A percentile compares a stretch with the other conserved stretches of the same genome.
Conservation (phyloP, 306 rosid species). For the Adenanthera pavonina region DNA sequence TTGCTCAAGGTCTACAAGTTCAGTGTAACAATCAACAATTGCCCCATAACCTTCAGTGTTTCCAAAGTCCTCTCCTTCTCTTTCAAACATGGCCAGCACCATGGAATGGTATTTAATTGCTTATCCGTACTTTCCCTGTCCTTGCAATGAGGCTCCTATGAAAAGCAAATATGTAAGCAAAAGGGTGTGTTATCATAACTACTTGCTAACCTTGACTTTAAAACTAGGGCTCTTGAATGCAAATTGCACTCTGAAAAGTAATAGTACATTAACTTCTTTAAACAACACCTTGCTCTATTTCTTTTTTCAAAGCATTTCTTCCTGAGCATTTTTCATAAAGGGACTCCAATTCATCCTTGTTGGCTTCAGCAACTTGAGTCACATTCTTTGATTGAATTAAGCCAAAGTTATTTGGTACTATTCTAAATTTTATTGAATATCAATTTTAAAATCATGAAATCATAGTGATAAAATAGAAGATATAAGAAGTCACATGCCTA, state of each 20-base stretch:
- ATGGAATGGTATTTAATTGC: conserved; percentile 86
- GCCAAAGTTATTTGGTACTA: too few species aligned
- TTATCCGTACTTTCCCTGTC: conserved; percentile 84
- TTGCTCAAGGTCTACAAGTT: conserved; percentile 92
- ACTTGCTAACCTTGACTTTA: not conserved
- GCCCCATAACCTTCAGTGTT: conserved; percentile 96
- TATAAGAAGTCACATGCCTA: too few species aligned
- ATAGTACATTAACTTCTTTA: too few species aligned
- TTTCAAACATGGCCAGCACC: conserved; percentile 79
- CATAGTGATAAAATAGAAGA: too few species aligned
- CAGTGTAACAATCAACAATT: conserved; percentile 95
- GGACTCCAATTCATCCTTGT: too few species aligned
- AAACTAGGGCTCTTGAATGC: not conserved
- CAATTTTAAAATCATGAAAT: too few species aligned
- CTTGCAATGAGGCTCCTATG: conserved; percentile 91
- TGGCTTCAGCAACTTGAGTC: too few species aligned
- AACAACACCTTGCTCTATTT: too few species aligned
- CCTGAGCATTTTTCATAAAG: too few species aligned
- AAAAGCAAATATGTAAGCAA: conserved; percentile 20
- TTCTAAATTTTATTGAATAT: too few species aligned
- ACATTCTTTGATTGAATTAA: too few species aligned
- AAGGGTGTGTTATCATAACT: not conserved
- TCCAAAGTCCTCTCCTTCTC: conserved; percentile 89
- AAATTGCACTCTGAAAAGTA: not conserved
- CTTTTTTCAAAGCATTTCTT: too few species aligned